Evolutionary conservation across 2,329 filamentous ascomycete genomes (phyloP).

Genomic region (Clonostachys solani): DNA sequence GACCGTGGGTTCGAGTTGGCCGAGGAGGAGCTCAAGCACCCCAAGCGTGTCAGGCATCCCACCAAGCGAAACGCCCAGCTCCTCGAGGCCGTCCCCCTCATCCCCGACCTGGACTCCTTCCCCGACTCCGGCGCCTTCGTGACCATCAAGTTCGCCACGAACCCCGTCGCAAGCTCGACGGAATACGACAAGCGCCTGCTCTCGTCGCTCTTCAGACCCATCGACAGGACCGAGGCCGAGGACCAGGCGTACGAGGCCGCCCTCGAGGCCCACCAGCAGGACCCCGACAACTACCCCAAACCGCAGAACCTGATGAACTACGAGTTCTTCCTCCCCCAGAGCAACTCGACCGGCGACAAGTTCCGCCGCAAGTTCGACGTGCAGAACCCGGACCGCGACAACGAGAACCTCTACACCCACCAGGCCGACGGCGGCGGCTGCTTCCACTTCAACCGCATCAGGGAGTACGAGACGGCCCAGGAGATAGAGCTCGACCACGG

Average conservation of each 20-base stretch:
- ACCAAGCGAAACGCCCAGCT: conserved; percentile 54
- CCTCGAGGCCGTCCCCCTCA: conserved; percentile 54
- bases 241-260: conserved; percentile 46
- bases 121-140: conserved; percentile 67
- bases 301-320: conserved; percentile 59
- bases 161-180: conserved; percentile 48
- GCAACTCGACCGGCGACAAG: conserved; percentile 36
- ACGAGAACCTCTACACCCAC: conserved; percentile 50
- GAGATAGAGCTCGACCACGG: conserved; percentile 51
- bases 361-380: conserved; percentile 60
- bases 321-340: conserved; percentile 60
- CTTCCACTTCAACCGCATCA: conserved; percentile 58
- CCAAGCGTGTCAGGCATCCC: conserved; percentile 51
- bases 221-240: conserved; percentile 50
- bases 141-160: conserved; percentile 64
- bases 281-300: conserved; percentile 50
- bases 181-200: conserved; percentile 59
- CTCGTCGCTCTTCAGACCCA: conserved; percentile 56
- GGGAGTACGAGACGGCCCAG: conserved; percentile 60
- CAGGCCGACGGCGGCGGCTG: conserved; percentile 39
- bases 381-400: conserved; percentile 48
- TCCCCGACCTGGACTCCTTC: conserved; percentile 66
- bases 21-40: conserved; percentile 48
- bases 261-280: conserved; percentile 48
- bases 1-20: conserved; percentile 56